A percentile compares a stretch with the other conserved stretches of the same genome.
These are phyloP conservation scores for Phytophthora syringae DNA, from an alignment of 352 stramenopile genomes.

Conservation along the genomic window DNA sequence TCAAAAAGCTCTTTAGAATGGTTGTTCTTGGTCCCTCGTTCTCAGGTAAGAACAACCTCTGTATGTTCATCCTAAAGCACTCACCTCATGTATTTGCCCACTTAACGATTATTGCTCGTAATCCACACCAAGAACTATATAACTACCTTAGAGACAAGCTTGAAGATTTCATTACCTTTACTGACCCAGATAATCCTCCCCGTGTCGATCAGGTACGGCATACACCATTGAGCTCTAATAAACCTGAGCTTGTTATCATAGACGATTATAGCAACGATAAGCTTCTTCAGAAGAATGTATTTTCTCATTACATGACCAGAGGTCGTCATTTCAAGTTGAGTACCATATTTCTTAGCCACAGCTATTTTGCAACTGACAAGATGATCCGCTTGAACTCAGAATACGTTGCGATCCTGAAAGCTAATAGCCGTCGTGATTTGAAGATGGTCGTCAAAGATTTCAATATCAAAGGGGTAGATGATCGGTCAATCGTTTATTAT, in stretches of 20 bases:
- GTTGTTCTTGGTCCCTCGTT: conserved; percentile 4
- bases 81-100: conserved; percentile 6
- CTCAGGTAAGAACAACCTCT: conserved; percentile 6
- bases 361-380: conserved; percentile 6
- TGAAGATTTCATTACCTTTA: conserved; percentile 8
- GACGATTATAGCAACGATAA: conserved; percentile 25
- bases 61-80: conserved; percentile 7
- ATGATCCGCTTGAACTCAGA: neutral
- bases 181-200: neutral
- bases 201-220: neutral
- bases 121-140: conserved; percentile 8
- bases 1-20: conserved; percentile 17
- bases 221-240: conserved; percentile 1
- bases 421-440: neutral
- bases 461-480: neutral
- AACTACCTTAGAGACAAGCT: conserved; percentile 3
- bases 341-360: conserved; percentile 6
- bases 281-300: conserved; percentile 5
- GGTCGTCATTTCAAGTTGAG: neutral
- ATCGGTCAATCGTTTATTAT: conserved; percentile 2
- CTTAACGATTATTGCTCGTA: conserved; percentile 8
- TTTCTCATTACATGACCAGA: neutral
- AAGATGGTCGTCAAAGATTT: neutral
- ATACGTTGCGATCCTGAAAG: neutral
- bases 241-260: conserved; percentile 22